Percentiles rank a stretch among this genome's conserved stretches.
phyloP scores from a whole-genome alignment of 2,329 filamentous ascomycete species.

The Balansia obtecta region DNA sequence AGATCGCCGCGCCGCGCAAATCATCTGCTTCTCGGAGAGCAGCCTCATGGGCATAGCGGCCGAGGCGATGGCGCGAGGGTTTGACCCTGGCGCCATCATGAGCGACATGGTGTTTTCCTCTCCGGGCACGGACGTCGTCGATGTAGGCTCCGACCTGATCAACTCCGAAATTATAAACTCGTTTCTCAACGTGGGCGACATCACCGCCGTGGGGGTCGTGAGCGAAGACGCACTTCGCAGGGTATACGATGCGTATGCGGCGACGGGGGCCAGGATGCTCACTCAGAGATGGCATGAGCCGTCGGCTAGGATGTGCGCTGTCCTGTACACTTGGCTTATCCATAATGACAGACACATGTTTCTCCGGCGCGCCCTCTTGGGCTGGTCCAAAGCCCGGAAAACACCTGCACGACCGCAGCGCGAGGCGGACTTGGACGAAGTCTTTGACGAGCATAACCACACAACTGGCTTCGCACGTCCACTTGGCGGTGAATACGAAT shows the following conservation, averaged over 20 bases:
- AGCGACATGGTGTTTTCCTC: slow-evolving; percentile 11
- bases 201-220: slow-evolving; percentile 9
- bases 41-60: slow-evolving; percentile 12
- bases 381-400: slow-evolving; percentile 18
- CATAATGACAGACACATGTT: slow-evolving; percentile 21
- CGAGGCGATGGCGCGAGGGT: slow-evolving; percentile 10
- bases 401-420: slow-evolving; percentile 11
- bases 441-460: slow-evolving; percentile 15
- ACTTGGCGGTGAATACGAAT: slow-evolving; percentile 6
- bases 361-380: slow-evolving; percentile 17
- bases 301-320: slow-evolving; percentile 18
- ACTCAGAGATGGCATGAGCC: slow-evolving; percentile 20
- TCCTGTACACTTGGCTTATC: slow-evolving; percentile 20
- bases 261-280: slow-evolving; percentile 15
- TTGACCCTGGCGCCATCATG: slow-evolving; percentile 11
- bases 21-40: slow-evolving; percentile 11
- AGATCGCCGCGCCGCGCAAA: slow-evolving; percentile 8
- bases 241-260: slow-evolving; percentile 12
- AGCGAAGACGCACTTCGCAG: slow-evolving; percentile 10
- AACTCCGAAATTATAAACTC: slow-evolving; percentile 13
- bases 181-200: slow-evolving; percentile 11
- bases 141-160: slow-evolving; percentile 11
- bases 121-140: slow-evolving; percentile 12
- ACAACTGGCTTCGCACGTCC: slow-evolving; percentile 16
- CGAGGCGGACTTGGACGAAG: slow-evolving; percentile 19